These are phyloP conservation scores for Aspergillus niger DNA, from an alignment of 2,329 filamentous ascomycete species.

Conservation along the genomic window DNA sequence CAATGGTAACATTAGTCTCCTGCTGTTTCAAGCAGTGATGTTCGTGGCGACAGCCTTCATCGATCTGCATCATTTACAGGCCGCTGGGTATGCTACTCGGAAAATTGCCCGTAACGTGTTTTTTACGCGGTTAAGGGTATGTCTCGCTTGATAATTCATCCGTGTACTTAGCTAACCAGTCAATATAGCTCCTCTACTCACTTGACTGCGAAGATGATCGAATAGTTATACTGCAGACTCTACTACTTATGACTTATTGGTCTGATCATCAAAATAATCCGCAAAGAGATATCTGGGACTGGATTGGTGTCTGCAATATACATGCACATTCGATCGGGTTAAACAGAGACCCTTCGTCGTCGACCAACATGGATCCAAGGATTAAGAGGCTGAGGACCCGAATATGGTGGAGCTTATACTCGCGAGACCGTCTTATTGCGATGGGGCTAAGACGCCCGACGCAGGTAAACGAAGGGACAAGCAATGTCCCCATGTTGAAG, in stretches of 20 bases:
- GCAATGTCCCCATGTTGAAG: constrained; percentile 83
- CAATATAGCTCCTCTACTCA: constrained; percentile 74
- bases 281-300: constrained; percentile 66
- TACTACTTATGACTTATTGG: constrained; percentile 90
- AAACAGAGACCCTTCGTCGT: constrained; percentile 21
- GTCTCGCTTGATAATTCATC: neutral
- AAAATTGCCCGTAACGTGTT: constrained; percentile 81
- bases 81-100: constrained; percentile 72
- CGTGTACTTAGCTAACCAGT: constrained; percentile 1
- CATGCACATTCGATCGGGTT: constrained; percentile 27
- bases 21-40: constrained; percentile 91
- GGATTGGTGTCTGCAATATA: constrained; percentile 29
- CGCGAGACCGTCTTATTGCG: constrained; percentile 84
- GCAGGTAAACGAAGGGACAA: constrained; percentile 85
- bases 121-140: constrained; percentile 77
- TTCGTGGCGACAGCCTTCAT: constrained; percentile 85
- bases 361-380: constrained; percentile 20
- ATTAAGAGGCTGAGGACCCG: constrained; percentile 71
- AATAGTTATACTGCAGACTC: constrained; percentile 76
- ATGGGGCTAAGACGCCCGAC: constrained; percentile 86
- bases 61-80: constrained; percentile 70
- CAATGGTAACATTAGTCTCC: constrained; percentile 69
- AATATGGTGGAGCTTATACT: constrained; percentile 94
- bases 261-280: constrained; percentile 84
- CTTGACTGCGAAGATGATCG: constrained; percentile 89